Conservation (phyloP, 169 alveolate genomes). For the Eimeria praecox region DNA sequence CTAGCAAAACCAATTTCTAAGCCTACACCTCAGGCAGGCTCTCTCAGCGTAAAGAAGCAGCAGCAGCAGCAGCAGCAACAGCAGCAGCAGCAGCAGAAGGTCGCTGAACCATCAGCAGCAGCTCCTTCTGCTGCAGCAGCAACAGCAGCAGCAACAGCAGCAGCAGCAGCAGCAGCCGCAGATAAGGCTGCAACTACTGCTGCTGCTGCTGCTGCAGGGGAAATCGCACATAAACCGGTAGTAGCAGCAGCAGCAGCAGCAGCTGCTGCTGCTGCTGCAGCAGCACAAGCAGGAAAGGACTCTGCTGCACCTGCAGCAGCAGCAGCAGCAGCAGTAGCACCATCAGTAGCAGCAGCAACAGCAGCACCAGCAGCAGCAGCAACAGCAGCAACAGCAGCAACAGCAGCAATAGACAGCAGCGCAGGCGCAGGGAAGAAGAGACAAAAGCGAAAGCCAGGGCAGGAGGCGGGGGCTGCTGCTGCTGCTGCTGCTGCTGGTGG, state of each 20-base stretch:
- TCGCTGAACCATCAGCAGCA: not conserved
- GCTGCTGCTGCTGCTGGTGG: slow-evolving; percentile 18
- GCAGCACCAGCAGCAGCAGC: not conserved
- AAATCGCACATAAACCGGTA: not conserved
- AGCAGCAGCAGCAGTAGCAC: not conserved
- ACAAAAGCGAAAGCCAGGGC: not conserved
- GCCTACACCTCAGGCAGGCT: not conserved
- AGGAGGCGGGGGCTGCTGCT: not conserved
- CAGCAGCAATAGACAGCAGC: not conserved
- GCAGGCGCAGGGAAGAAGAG: not conserved
- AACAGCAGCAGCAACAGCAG: not conserved
- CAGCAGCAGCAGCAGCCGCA: not conserved
- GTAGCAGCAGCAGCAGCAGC: not conserved
- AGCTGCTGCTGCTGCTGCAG: slow-evolving; percentile 15
- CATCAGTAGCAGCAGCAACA: not conserved
- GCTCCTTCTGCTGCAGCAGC: not conserved
- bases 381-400: not conserved
- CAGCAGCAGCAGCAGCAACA: not conserved
- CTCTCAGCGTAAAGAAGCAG: not conserved
- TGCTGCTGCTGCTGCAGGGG: slow-evolving; percentile 46
- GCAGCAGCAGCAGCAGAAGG: not conserved
- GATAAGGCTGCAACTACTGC: not conserved
- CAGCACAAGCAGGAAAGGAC: not conserved
- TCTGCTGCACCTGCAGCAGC: not conserved
- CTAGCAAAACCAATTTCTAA: not conserved